Evolutionary conservation across 139 green algal genomes (phyloP), one percentile per base, ranked within the genome.

Genomic region (Tetraselmis striata): DNA sequence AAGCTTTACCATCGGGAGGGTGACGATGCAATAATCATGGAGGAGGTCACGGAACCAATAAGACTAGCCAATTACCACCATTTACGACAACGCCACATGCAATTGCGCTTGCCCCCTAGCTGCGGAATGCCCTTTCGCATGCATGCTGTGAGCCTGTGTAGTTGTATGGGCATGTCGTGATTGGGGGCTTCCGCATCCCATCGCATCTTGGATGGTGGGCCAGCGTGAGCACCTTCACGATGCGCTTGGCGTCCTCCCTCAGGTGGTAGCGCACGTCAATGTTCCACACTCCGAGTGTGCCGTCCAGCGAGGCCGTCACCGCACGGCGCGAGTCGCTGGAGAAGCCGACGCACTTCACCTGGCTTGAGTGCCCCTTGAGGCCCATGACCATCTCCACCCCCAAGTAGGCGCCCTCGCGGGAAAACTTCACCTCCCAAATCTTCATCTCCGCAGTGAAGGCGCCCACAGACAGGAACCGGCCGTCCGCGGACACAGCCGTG

Each of bases 211-310:
- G n/a, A n/a, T n/a, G n/a, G n/a, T n/a, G n/a, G n/a, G n/a, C n/a
- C n/a, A 67, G 45, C 5, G 45, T 25, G 45, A 5, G 31, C 32
- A 91, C 80, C 80, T 84, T 83, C 1, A 91, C 59, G 59, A 89
- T n/a, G 18, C 79, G 84, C 83, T 93, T 91, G 83, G 89, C 87
- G 81, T 92, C 89, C 75, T 92, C 89, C 45, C 77, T 79, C 76
- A 88, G 45, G 0, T 59, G 30, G 79, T 87, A 90, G 18, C 89
- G 87, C 84, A 92, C 89, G 29, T 88, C 86, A 30, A 89, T 87
- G 79, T 91, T 92, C 88, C 88, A 92, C 1, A 89, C 32, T 1
- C 79, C 74, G 58, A 84, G 81, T 1, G 82, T 86, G 28, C 78
- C 77, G 28, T 90, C 87, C 81, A 88, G 86, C 59, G 78, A 85